Conservation (phyloP, 306 rosid species). For the peach (Prunus persica) region Prunus_persica_NCBIv2 NC_034014.1:25359501-25360000, state of each 20-base stretch:
- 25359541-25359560: neutral
- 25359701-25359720: slow-evolving; percentile 52
- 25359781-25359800: slow-evolving; percentile 33
- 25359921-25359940: slow-evolving; percentile 87
- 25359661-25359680: neutral
- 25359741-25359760: slow-evolving; percentile 48
- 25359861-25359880: slow-evolving; percentile 47
- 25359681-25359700: slow-evolving; percentile 6
- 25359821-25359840: slow-evolving; percentile 2
- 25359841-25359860: slow-evolving; percentile 9
- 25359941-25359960: slow-evolving; percentile 86
- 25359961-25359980: slow-evolving; percentile 70
- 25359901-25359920: slow-evolving; percentile 80
- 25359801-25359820: neutral
- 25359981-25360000: neutral
- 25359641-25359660: no score
- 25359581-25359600: slow-evolving; percentile 50
- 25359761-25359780: slow-evolving; percentile 66
- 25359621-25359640: slow-evolving; percentile 42
- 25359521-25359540: neutral
- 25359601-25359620: slow-evolving; percentile 64
- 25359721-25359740: slow-evolving; percentile 64
- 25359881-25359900: slow-evolving; percentile 79
- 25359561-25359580: slow-evolving; percentile 6
- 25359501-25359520: slow-evolving; percentile 9